Percentiles rank a stretch among this genome's conserved stretches.
Conservation (phyloP, 148 eudicot species). For the Chenopodium album region DNA sequence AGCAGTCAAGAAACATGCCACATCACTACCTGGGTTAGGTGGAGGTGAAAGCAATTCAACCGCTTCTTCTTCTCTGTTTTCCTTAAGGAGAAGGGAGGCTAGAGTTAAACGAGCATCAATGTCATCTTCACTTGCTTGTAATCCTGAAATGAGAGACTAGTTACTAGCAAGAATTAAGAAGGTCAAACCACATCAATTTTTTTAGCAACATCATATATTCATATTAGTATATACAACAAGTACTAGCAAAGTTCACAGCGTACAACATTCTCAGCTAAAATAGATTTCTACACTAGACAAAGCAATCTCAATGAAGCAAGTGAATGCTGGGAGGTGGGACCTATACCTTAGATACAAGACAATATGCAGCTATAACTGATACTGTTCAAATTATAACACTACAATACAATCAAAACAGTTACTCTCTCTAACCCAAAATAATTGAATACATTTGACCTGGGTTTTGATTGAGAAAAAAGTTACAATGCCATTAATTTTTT, state of each 20-base stretch:
- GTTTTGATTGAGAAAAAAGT: too few relatives aligned
- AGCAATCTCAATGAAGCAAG: background rate
- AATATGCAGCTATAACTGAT: background rate
- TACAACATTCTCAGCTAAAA: background rate
- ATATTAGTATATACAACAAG: background rate
- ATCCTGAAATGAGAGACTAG: conserved; percentile 48
- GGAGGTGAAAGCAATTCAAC: conserved; percentile 78
- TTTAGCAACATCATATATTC: background rate
- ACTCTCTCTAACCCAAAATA: background rate
- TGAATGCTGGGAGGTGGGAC: too few relatives aligned
- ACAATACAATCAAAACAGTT: background rate
- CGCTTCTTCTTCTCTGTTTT: conserved; percentile 73
- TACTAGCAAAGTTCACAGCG: background rate
- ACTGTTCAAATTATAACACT: background rate
- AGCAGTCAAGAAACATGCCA: background rate
- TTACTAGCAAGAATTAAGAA: conserved; percentile 14
- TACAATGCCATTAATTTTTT: background rate
- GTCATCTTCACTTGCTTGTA: conserved; percentile 51
- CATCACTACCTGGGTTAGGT: conserved; percentile 45
- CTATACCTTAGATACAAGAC: background rate
- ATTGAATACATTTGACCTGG: background rate
- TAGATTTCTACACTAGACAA: background rate
- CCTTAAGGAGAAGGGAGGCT: conserved; percentile 70
- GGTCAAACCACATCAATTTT: background rate
- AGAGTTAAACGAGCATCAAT: conserved; percentile 70